These are phyloP conservation scores for Apostasia ramifera DNA, from an alignment of 106 monocot species.

Conservation along the genomic window DNA sequence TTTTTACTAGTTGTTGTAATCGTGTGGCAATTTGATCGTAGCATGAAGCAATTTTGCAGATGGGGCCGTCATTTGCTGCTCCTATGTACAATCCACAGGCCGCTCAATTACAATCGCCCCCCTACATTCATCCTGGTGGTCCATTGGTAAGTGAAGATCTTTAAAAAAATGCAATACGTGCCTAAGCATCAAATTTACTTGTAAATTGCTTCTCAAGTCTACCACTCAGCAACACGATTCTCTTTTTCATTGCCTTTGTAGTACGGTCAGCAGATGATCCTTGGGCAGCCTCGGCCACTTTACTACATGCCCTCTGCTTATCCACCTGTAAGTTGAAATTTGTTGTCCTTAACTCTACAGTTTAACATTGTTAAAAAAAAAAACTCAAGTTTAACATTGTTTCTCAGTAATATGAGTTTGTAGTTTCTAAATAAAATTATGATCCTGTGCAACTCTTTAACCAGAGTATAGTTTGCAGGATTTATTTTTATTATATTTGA, in stretches of 20 bases:
- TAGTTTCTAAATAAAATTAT: too few species aligned
- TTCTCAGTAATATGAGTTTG: too few species aligned
- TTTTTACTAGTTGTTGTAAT: background rate
- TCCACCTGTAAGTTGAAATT: slow-evolving; percentile 12
- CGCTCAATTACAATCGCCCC: slow-evolving; percentile 4
- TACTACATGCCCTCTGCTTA: slow-evolving; percentile 8
- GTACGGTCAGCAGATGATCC: slow-evolving; percentile 10
- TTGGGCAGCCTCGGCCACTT: slow-evolving; percentile 11
- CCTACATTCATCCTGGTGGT: slow-evolving; percentile 8
- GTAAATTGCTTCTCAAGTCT: background rate
- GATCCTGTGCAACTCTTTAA: too few species aligned
- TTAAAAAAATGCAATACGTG: background rate
- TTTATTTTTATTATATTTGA: too few species aligned
- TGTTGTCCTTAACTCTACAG: too few species aligned
- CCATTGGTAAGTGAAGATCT: slow-evolving; percentile 2
- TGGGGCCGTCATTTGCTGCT: slow-evolving; percentile 7
- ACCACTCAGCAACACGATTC: background rate
- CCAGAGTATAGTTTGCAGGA: too few species aligned
- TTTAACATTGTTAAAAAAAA: too few species aligned
- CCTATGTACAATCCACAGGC: slow-evolving; percentile 12
- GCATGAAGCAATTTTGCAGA: slow-evolving; percentile 4
- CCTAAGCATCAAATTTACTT: background rate
- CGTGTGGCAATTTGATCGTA: background rate
- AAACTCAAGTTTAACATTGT: too few species aligned
- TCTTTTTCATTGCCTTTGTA: background rate